A percentile compares a stretch with the other conserved stretches of the same genome.
Evolutionary conservation across 306 rosid genomes (phyloP).

Genomic region (Senna tora): DNA sequence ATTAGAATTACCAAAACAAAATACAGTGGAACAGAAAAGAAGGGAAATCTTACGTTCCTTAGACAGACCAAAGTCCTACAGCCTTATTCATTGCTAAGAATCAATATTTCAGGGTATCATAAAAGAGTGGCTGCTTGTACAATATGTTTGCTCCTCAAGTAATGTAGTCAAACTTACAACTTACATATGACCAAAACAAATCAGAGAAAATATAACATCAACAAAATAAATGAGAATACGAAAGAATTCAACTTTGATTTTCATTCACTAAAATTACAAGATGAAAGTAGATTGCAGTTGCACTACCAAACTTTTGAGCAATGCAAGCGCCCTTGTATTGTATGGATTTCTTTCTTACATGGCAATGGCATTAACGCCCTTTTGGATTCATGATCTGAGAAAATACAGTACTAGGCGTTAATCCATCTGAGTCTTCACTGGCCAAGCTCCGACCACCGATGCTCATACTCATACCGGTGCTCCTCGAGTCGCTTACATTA

Average conservation of each 20-base stretch:
- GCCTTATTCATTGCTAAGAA: slow-evolving; percentile 5
- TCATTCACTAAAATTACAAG: slow-evolving; percentile 28
- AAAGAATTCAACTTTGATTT: slow-evolving; percentile 41
- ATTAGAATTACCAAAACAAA: too few species aligned
- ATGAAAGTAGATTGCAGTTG: slow-evolving; percentile 26
- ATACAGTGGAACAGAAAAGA: too few species aligned
- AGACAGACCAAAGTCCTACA: slow-evolving; percentile 15
- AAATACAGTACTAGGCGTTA: slow-evolving; percentile 97
- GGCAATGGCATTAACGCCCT: slow-evolving; percentile 68
- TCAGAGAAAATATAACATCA: slow-evolving; percentile 35
- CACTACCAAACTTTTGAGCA: slow-evolving; percentile 26
- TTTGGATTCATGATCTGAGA: slow-evolving; percentile 99
- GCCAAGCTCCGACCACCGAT: slow-evolving; percentile 98
- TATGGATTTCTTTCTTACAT: not conserved
- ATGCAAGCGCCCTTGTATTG: slow-evolving; percentile 3
- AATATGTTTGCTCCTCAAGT: slow-evolving; percentile 43
- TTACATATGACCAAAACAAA: slow-evolving; percentile 48
- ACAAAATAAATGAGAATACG: slow-evolving; percentile 32
- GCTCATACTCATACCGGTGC: slow-evolving; percentile 97
- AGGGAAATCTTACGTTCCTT: not conserved
- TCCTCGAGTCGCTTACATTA: slow-evolving; percentile 79
- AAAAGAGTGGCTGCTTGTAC: not conserved
- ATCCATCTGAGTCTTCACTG: slow-evolving; percentile 92
- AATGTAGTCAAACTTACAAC: slow-evolving; percentile 52
- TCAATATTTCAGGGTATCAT: not conserved